Percentiles rank a stretch among this genome's conserved stretches.
These are phyloP conservation scores for Citrullus colocynthis DNA, from an alignment of 306 rosid species.

Conservation along the genomic window DNA sequence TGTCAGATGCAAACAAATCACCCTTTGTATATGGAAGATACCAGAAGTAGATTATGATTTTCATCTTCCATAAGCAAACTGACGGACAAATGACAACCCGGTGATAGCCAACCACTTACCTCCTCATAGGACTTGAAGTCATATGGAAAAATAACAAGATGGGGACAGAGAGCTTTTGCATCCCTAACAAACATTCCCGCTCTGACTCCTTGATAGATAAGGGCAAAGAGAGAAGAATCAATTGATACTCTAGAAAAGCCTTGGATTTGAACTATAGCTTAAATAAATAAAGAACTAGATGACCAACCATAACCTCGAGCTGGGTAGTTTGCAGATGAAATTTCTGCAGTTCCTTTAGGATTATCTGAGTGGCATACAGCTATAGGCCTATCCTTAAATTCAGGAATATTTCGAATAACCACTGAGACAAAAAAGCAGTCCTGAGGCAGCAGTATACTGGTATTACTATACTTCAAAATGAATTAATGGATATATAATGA, in stretches of 20 bases:
- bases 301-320: constrained; percentile 80
- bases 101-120: constrained; percentile 24
- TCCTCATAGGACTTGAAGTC: constrained; percentile 89
- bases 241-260: constrained; percentile 5
- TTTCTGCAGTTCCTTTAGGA: constrained; percentile 86
- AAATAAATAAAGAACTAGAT: not conserved
- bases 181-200: constrained; percentile 94
- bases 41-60: not conserved
- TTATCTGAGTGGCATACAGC: constrained; percentile 88
- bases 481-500: not conserved
- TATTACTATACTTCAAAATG: constrained; percentile 13
- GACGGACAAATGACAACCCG: not conserved
- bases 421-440: constrained; percentile 94
- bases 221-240: constrained; percentile 1
- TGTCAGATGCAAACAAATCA: not conserved
- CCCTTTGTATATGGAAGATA: not conserved
- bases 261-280: not conserved
- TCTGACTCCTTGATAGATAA: constrained; percentile 41
- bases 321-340: constrained; percentile 95
- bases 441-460: constrained; percentile 29
- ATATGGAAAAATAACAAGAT: constrained; percentile 66
- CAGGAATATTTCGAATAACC: constrained; percentile 57
- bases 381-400: constrained; percentile 63
- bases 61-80: constrained; percentile 5
- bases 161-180: constrained; percentile 78